Evolutionary conservation across 768 basidiomycete genomes (phyloP), one percentile per base, ranked within the genome.

Genomic region (Trichaptum fuscoviolaceum): DNA sequence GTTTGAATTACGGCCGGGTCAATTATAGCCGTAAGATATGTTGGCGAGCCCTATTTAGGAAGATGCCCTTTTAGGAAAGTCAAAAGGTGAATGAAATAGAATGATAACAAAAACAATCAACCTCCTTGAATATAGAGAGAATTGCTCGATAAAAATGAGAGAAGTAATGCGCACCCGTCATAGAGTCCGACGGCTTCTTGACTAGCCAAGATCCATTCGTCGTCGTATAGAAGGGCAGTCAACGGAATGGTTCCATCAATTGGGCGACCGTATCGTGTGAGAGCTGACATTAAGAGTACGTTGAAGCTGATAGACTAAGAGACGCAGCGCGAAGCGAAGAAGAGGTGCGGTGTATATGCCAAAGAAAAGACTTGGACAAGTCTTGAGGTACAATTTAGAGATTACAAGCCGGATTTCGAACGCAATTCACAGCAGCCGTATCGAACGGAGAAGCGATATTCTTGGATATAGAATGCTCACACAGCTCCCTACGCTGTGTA

Each of bases 111-210:
- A 30, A 30, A n/a, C n/a, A n/a, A 30, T 30, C 30, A 30, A 30
- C 30, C 30, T 30, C 30, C 2, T 8, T 52, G 42, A 52, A 52
- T 12, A 52, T n/a, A n/a, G n/a, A 52, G 15, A 4, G 20, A 15
- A 12, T 4, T 52, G 15, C 20, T 52, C 10, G 10, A 52, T 5
- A 15, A 52, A 52, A 52, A 6, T 52, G 42, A 52, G 15, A 20
- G 20, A 52, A 12, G 15, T 52, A 2, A 52, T 30, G 78, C 89
- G 68, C 75, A 96, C 95, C 93, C 94, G 70, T 95, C 89, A 72
- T 99, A 99, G 65, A 99, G 88, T 0, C 96, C 96, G 6, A 98
- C 89, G 63, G 79, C 80, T 59, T 93, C 90, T 73, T 94, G 93
- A 59, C 83, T 85, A 7, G 85, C 81, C 1, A 92, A 77, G 34